A percentile compares a stretch with the other conserved stretches of the same genome.
phyloP scores from a whole-genome alignment of 768 basidiomycete species.

The Kwoniella dendrophila region DNA sequence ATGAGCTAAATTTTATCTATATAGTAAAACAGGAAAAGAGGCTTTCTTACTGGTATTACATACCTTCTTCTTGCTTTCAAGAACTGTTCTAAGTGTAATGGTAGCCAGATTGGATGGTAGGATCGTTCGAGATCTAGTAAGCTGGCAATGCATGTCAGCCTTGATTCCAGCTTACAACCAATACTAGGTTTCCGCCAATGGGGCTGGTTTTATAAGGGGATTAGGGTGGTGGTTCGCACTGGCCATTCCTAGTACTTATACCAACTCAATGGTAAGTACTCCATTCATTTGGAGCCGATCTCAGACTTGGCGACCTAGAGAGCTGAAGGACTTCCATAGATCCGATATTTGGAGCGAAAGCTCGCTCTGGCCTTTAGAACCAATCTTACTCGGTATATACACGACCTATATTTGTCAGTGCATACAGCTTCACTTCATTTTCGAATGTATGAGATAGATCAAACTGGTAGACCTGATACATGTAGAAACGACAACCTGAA shows the following conservation, averaged over 20 bases:
- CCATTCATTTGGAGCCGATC: conserved; percentile 32
- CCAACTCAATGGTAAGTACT: conserved; percentile 79
- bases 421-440: conserved; percentile 61
- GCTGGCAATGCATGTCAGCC: conserved; percentile 24
- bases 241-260: conserved; percentile 90
- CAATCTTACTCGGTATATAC: conserved; percentile 82
- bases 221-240: conserved; percentile 85
- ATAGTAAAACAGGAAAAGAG: conserved; percentile 62
- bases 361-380: conserved; percentile 81
- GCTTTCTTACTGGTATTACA: conserved; percentile 72
- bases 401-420: conserved; percentile 86
- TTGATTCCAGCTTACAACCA: neutral
- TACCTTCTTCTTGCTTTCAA: conserved; percentile 78
- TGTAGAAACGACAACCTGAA: conserved; percentile 56
- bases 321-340: conserved; percentile 59
- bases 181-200: conserved; percentile 73
- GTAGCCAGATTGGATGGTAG: conserved; percentile 87
- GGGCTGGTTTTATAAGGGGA: conserved; percentile 76
- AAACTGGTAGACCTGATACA: conserved; percentile 31
- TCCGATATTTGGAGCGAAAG: conserved; percentile 83
- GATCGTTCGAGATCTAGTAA: conserved; percentile 81
- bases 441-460: neutral
- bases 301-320: too few species aligned
- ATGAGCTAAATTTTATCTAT: neutral
- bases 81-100: conserved; percentile 83